Percentiles rank a stretch among this genome's conserved stretches.
These are phyloP conservation scores for Penicillium rolfsii DNA, from an alignment of 2,329 filamentous ascomycete species.

Conservation along the genomic window DNA sequence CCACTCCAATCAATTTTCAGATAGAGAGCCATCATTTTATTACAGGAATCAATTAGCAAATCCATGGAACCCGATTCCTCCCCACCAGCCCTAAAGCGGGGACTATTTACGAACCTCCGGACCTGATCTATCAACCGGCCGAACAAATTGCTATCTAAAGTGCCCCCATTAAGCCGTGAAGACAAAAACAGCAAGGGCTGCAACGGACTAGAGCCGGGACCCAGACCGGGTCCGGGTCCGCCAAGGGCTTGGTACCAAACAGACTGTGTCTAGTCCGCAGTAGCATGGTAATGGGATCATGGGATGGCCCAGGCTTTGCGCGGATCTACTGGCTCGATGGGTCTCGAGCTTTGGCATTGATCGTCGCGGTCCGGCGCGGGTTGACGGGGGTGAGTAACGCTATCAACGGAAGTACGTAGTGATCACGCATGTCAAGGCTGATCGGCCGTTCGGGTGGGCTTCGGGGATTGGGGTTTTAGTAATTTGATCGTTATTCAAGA, in stretches of 20 bases:
- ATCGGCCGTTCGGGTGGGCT: not conserved
- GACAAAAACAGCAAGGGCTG: constrained; percentile 10
- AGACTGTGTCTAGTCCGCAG: not conserved
- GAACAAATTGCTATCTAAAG: not conserved
- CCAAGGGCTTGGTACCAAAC: not conserved
- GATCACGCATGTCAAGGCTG: not conserved
- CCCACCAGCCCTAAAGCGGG: not conserved
- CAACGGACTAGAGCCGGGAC: not conserved
- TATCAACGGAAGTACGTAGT: not conserved
- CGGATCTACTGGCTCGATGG: constrained; percentile 5
- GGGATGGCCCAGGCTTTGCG: not conserved
- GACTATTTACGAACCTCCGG: not conserved
- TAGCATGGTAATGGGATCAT: not conserved
- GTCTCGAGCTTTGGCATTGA: constrained; percentile 8
- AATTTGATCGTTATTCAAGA: not conserved
- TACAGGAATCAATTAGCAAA: not conserved
- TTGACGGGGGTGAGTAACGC: not conserved
- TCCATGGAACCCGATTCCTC: not conserved
- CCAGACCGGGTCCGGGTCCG: not conserved
- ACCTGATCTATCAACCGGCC: constrained; percentile 15
- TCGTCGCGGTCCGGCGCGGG: constrained; percentile 11
- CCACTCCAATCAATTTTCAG: not conserved
- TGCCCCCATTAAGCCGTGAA: constrained; percentile 7
- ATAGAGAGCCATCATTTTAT: not conserved
- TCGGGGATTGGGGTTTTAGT: not conserved